phyloP scores from a whole-genome alignment of 768 basidiomycete species.

The Mrakia frigida region DNA sequence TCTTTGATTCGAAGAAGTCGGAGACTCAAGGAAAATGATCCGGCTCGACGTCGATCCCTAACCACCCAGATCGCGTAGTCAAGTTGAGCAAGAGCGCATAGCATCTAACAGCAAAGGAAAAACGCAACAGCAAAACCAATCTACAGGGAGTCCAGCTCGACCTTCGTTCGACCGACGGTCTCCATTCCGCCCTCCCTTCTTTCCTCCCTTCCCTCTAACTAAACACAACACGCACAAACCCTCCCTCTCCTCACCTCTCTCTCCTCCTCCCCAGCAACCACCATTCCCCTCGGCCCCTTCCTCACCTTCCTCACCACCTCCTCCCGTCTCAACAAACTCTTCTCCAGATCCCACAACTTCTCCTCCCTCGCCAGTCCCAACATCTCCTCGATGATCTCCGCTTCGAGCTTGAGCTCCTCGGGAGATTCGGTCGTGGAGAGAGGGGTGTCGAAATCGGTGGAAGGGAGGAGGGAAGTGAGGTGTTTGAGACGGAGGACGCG shows the following conservation, averaged over 20 bases:
- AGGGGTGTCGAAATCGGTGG: background rate
- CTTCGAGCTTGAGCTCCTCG: background rate
- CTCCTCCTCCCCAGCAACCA: background rate
- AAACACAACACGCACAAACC: slow-evolving; percentile 20
- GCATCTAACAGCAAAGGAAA: too few species aligned
- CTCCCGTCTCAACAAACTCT: background rate
- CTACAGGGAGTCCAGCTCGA: too few species aligned
- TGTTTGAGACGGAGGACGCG: slow-evolving; percentile 14
- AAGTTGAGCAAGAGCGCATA: too few species aligned
- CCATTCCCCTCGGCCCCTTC: slow-evolving; percentile 25
- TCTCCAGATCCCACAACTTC: slow-evolving; percentile 20
- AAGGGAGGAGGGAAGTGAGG: background rate
- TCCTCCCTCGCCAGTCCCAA: slow-evolving; percentile 8
- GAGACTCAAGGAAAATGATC: too few species aligned
- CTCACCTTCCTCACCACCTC: background rate
- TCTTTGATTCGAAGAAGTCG: too few species aligned
- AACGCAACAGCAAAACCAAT: too few species aligned
- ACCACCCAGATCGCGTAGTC: too few species aligned
- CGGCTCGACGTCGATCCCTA: too few species aligned
- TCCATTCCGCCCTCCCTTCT: background rate
- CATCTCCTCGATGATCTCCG: slow-evolving; percentile 12
- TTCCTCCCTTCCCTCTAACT: background rate
- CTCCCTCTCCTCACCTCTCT: background rate
- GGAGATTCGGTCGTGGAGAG: background rate
- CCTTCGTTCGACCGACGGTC: too few species aligned